These are phyloP conservation scores for Entomortierella beljakovae DNA, from an alignment of 192 early-diverging fungal genomes.

Conservation along the genomic window DNA sequence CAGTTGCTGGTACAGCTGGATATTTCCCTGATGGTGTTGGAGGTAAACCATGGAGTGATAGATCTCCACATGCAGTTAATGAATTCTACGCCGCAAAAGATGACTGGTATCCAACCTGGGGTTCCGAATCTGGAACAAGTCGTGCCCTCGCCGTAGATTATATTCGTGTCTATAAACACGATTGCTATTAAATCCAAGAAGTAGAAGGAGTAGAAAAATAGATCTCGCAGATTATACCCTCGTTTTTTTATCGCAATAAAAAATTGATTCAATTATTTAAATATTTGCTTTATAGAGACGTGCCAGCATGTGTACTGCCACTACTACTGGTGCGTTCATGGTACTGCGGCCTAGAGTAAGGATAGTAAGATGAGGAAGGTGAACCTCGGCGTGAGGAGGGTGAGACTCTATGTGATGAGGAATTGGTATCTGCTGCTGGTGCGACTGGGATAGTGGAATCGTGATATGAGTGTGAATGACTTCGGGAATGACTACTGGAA, in stretches of 20 bases:
- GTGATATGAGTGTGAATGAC: conserved; percentile 13
- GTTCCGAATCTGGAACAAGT: conserved; percentile 42
- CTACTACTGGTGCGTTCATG: conserved; percentile 14
- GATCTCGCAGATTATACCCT: conserved; percentile 10
- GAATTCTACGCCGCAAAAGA: conserved; percentile 64
- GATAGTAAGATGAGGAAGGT: conserved; percentile 9
- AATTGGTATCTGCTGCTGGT: conserved; percentile 6
- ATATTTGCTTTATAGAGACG: not conserved
- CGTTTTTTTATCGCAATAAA: not conserved
- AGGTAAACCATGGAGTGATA: conserved; percentile 69
- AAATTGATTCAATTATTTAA: not conserved
- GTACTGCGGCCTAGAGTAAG: conserved; percentile 16
- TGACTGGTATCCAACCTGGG: conserved; percentile 70
- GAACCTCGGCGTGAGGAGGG: conserved; percentile 10
- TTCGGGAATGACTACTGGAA: conserved; percentile 1
- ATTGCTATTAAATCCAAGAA: conserved; percentile 9
- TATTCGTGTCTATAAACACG: conserved; percentile 38
- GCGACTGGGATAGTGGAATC: conserved; percentile 10
- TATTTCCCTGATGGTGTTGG: conserved; percentile 66
- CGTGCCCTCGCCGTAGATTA: conserved; percentile 61
- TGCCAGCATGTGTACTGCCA: conserved; percentile 12
- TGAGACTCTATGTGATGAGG: not conserved
- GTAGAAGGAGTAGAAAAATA: conserved; percentile 3
- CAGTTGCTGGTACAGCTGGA: conserved; percentile 67
- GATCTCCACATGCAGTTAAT: conserved; percentile 54